These are phyloP conservation scores for Elongisporangium undulatum DNA, from an alignment of 352 stramenopile genomes.

Conservation along the genomic window DNA sequence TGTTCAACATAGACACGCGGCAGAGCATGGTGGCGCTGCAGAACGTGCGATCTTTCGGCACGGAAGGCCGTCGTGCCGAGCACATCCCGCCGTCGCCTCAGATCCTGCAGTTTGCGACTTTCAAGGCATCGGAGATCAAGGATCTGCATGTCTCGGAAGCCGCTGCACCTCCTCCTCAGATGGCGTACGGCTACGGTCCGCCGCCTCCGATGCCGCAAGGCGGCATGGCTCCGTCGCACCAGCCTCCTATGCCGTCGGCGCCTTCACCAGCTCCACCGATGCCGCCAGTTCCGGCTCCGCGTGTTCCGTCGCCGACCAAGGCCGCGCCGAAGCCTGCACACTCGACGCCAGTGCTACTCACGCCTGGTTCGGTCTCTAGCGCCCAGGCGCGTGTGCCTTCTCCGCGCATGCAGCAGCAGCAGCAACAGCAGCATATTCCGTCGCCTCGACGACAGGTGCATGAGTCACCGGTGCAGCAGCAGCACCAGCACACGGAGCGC, in stretches of 20 bases:
- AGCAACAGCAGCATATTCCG: constrained; percentile 3
- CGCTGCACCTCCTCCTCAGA: constrained; percentile 24
- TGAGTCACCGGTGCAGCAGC: constrained; percentile 7
- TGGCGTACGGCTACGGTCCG: constrained; percentile 9
- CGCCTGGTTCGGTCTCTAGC: constrained; percentile 42
- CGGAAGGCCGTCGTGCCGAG: constrained; percentile 63
- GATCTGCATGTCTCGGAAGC: constrained; percentile 82
- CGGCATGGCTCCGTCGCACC: constrained; percentile 8
- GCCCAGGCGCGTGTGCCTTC: constrained; percentile 19
- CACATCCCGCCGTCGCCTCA: constrained; percentile 73
- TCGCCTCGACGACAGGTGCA: background rate
- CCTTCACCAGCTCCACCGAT: constrained; percentile 9
- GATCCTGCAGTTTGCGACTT: constrained; percentile 74
- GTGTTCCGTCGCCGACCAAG: background rate
- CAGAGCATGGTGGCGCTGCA: constrained; percentile 81
- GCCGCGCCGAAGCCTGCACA: constrained; percentile 6
- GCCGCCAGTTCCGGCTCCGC: constrained; percentile 6
- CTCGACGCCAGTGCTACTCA: constrained; percentile 40
- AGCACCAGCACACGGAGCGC: constrained; percentile 8
- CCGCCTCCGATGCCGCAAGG: constrained; percentile 10
- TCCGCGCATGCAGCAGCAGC: constrained; percentile 7
- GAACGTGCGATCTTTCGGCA: constrained; percentile 81
- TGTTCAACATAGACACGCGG: constrained; percentile 85
- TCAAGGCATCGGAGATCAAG: constrained; percentile 84
- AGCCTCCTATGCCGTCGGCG: constrained; percentile 18